Base-by-base conservation (phyloP, 768 basidiomycete genomes). In the Tulasnella calospora region DNA sequence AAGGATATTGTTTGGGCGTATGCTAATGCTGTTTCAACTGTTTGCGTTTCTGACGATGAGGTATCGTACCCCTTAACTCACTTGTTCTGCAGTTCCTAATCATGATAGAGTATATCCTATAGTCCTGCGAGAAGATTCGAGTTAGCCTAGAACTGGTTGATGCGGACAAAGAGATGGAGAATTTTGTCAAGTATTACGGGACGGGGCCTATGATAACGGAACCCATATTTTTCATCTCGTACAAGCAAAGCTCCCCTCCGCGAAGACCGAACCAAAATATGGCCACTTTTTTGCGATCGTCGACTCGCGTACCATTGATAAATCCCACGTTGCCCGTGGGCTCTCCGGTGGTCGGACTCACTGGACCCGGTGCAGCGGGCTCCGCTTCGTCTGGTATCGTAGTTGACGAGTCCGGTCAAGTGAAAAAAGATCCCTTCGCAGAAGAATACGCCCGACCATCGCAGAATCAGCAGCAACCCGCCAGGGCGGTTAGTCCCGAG, bases 1-100 rank as follows among this genome's bases (percentile, higher is more conserved):
- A 98, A 97, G 85, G 94, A 96, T 83, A 94, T 94, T 81, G 88
- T 98, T 85, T 99, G 98, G 97, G 89, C 90, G 12, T 98, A 94
- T 83, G 96, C 98, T 0, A 99, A 99, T 83, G 92, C 92, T 0
- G 91, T 98, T 23, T 98, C 96, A 17, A 94, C 93, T 17, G 93
- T 96, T 17, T 98, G 98, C 81, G 96, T 99, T 23, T 87, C 91
- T 13, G 98, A 99, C 83, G 98, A 99, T 81, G 94, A 96, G 90
- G 94, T 95, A 82, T 79, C 88, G 86, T 79, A 30, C 3, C 46
- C 38, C n/a, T 15, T 27, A 27, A 10, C 5, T 17, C 36, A 41
- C 15, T 2, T 73, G 69, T 2, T 30, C 4, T 23, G 36, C 27
- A 9, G 12, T 10, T 13, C 46, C 35, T 21, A 23, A 36, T 78